A percentile compares a stretch with the other conserved stretches of the same genome.
Evolutionary conservation across 1,139 yeast species (phyloP).

Genomic region (Blastobotrys capitulatus): DNA sequence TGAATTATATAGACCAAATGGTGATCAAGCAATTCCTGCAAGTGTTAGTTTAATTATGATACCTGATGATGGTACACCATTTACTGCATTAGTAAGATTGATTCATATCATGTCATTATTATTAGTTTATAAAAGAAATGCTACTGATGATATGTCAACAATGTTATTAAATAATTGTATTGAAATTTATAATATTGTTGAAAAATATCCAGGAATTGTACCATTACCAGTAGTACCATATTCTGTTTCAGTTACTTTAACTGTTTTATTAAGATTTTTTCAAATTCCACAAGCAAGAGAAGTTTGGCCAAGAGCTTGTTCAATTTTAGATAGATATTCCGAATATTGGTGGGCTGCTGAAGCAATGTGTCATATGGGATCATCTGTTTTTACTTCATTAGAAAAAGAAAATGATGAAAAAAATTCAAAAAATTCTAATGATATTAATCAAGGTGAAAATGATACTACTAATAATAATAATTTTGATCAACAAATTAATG

Average conservation of each 20-base stretch:
- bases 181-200: slow-evolving; percentile 24
- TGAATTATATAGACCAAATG: slow-evolving; percentile 32
- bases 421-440: background rate
- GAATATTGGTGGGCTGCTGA: slow-evolving; percentile 30
- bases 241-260: slow-evolving; percentile 26
- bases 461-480: background rate
- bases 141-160: slow-evolving; percentile 14
- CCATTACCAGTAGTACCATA: slow-evolving; percentile 29
- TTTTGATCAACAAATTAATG: slow-evolving; percentile 1
- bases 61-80: slow-evolving; percentile 16
- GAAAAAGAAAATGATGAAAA: slow-evolving; percentile 19
- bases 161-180: slow-evolving; percentile 19
- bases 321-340: slow-evolving; percentile 20
- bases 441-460: background rate
- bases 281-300: slow-evolving; percentile 6
- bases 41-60: slow-evolving; percentile 4
- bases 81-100: slow-evolving; percentile 17
- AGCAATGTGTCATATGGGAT: slow-evolving; percentile 28
- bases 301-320: slow-evolving; percentile 26
- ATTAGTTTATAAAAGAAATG: slow-evolving; percentile 23
- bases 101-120: slow-evolving; percentile 22
- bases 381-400: slow-evolving; percentile 24
- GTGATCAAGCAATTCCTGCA: slow-evolving; percentile 13
- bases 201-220: slow-evolving; percentile 20
- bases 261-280: slow-evolving; percentile 21